Conservation (phyloP, 2,329 filamentous ascomycete genomes). For the Passalora sequoiae region DNA sequence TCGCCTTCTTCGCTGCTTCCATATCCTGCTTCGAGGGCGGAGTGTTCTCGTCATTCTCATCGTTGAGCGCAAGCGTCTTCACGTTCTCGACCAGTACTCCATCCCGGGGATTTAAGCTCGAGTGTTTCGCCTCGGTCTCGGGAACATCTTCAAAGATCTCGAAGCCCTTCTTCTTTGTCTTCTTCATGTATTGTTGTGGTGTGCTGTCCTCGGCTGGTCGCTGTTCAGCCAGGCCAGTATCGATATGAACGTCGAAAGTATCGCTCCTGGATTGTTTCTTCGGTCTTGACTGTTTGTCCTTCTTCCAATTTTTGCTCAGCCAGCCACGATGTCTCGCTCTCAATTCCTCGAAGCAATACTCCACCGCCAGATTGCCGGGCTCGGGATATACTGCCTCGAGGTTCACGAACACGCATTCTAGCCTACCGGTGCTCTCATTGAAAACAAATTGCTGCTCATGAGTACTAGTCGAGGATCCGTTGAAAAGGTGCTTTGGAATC, state of each 20-base stretch:
- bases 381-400: slow-evolving; percentile 80
- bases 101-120: slow-evolving; percentile 11
- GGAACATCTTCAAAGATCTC: slow-evolving; percentile 33
- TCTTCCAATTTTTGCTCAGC: slow-evolving; percentile 51
- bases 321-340: slow-evolving; percentile 71
- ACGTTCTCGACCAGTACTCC: slow-evolving; percentile 26
- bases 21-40: slow-evolving; percentile 33
- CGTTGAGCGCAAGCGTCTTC: slow-evolving; percentile 33
- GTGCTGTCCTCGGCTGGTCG: slow-evolving; percentile 1
- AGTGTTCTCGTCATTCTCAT: slow-evolving; percentile 47
- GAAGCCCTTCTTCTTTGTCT: slow-evolving; percentile 31
- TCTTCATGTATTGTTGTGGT: slow-evolving; percentile 12
- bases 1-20: slow-evolving; percentile 45
- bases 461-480: slow-evolving; percentile 25
- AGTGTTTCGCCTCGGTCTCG: slow-evolving; percentile 6
- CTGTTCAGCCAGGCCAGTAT: slow-evolving; percentile 7
- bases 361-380: slow-evolving; percentile 60
- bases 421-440: slow-evolving; percentile 76
- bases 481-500: slow-evolving; percentile 29
- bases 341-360: slow-evolving; percentile 88
- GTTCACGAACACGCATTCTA: slow-evolving; percentile 82
- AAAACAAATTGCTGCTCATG: slow-evolving; percentile 69
- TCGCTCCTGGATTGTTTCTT: slow-evolving; percentile 13
- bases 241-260: slow-evolving; percentile 20
- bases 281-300: slow-evolving; percentile 24